Conservation (phyloP, 2,329 filamentous ascomycete species). For the Colletotrichum magnum region DNA sequence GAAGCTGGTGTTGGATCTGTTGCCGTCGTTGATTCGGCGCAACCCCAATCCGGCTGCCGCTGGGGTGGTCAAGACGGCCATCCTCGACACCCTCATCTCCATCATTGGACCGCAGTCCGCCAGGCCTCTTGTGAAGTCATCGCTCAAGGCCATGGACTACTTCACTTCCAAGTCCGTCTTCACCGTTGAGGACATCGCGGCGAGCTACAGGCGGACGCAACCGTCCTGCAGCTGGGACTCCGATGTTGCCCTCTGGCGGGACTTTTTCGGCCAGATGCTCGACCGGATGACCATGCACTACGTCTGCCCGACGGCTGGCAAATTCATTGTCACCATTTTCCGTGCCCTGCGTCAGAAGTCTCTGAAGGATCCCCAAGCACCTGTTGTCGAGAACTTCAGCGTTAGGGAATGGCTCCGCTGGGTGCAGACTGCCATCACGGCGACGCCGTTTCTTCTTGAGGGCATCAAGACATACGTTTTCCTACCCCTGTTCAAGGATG, state of each 20-base stretch:
- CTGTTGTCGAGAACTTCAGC: constrained; percentile 48
- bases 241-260: constrained; percentile 60
- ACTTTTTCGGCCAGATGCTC: constrained; percentile 63
- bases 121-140: constrained; percentile 77
- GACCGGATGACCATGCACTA: constrained; percentile 71
- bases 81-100: constrained; percentile 68
- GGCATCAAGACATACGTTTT: constrained; percentile 76
- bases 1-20: constrained; percentile 72
- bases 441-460: constrained; percentile 68
- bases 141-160: constrained; percentile 76
- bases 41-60: constrained; percentile 62
- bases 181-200: constrained; percentile 60
- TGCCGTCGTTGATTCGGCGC: constrained; percentile 64
- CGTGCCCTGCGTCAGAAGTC: constrained; percentile 56
- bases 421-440: constrained; percentile 65
- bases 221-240: constrained; percentile 44
- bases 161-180: constrained; percentile 74
- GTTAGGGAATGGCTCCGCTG: constrained; percentile 68
- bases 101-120: constrained; percentile 73
- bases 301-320: constrained; percentile 72
- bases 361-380: constrained; percentile 40
- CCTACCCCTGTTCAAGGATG: constrained; percentile 72
- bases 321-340: constrained; percentile 72
- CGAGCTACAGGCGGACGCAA: constrained; percentile 56
- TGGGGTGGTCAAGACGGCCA: constrained; percentile 56